A percentile compares a stretch with the other conserved stretches of the same genome.
Conservation (phyloP, 164 flowering plant species). For the Aristolochia fimbriata region DNA sequence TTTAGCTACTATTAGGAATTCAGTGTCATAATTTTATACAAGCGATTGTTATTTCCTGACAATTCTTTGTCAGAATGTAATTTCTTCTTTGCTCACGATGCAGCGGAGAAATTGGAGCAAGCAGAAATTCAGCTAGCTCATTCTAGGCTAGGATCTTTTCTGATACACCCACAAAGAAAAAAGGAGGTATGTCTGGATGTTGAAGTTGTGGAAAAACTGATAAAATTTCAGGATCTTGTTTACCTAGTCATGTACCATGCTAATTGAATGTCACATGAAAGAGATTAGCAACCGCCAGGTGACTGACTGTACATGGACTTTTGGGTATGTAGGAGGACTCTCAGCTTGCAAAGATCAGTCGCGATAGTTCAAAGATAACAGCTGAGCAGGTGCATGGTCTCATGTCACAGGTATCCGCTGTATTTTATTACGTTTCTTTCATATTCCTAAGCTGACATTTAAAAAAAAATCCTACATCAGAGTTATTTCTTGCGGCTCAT, state of each 20-base stretch:
- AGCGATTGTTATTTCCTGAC: too few species aligned
- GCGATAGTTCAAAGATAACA: constrained; percentile 96
- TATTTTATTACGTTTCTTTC: background rate
- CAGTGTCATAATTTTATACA: too few species aligned
- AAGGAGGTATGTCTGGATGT: constrained; percentile 58
- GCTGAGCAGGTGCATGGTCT: constrained; percentile 99
- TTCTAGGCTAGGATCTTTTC: constrained; percentile 68
- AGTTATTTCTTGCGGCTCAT: background rate
- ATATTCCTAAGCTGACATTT: background rate
- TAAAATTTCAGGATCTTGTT: background rate
- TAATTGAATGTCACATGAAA: background rate
- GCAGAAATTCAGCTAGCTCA: constrained; percentile 90
- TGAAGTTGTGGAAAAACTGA: background rate
- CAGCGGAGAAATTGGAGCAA: constrained; percentile 98
- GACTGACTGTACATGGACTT: background rate
- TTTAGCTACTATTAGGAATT: too few species aligned
- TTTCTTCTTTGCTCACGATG: constrained; percentile 8
- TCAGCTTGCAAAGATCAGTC: constrained; percentile 88
- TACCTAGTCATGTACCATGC: background rate
- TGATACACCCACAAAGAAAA: constrained; percentile 66
- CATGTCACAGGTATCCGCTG: constrained; percentile 80
- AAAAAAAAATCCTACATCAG: too few species aligned
- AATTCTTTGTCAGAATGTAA: too few species aligned
- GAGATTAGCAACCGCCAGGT: background rate
- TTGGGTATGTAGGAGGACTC: constrained; percentile 59